Evolutionary conservation across 73 alveolate species (phyloP).

Genomic region (Paramecium bursaria): DNA sequence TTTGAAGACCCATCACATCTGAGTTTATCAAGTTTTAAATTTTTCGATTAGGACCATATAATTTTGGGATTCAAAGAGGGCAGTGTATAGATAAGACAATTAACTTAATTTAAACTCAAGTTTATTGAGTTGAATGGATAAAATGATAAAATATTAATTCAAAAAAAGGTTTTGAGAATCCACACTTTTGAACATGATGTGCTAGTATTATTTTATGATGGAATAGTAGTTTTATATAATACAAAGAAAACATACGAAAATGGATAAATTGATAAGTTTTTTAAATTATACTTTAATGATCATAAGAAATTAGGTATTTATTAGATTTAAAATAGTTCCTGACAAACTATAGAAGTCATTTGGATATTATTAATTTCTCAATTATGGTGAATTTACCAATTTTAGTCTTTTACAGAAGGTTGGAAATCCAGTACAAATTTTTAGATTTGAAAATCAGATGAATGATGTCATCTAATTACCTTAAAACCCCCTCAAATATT

Average conservation of each 20-base stretch:
- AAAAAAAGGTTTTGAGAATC: slow-evolving; percentile 2
- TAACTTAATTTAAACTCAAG: not conserved
- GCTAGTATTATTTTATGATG: slow-evolving; percentile 12
- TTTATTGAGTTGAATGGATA: slow-evolving; percentile 3
- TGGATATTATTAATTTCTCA: not conserved
- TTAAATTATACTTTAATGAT: not conserved
- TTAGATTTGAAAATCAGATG: slow-evolving; percentile 13
- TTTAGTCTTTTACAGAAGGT: not conserved
- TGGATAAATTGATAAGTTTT: not conserved
- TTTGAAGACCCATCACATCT: slow-evolving; percentile 1
- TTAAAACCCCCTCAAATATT: slow-evolving; percentile 46
- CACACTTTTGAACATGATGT: slow-evolving; percentile 18
- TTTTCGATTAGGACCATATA: slow-evolving; percentile 4
- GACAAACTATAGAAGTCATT: not conserved
- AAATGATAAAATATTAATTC: not conserved
- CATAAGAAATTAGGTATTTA: slow-evolving; percentile 21
- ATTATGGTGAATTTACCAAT: slow-evolving; percentile 41
- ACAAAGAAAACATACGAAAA: not conserved
- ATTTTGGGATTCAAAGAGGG: slow-evolving; percentile 18
- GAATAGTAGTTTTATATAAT: slow-evolving; percentile 3
- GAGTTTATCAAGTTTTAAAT: not conserved
- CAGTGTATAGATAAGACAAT: not conserved
- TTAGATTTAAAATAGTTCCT: not conserved
- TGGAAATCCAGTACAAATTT: slow-evolving; percentile 6
- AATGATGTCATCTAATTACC: slow-evolving; percentile 46